These are phyloP conservation scores for Mycena floridula DNA, from an alignment of 768 basidiomycete genomes.

Conservation along the genomic window DNA sequence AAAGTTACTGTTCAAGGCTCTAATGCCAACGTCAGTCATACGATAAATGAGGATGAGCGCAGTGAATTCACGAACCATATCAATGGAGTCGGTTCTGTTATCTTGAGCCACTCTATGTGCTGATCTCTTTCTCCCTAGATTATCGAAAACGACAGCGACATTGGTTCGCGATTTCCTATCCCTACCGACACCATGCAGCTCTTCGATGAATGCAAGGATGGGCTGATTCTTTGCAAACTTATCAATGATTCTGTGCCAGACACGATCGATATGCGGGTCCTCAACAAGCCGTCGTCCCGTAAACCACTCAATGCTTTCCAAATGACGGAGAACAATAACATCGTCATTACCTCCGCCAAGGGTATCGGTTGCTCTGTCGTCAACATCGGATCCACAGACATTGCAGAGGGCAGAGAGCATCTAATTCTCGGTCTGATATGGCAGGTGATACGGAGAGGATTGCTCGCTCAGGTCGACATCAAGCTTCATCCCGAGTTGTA, in stretches of 20 bases:
- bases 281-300: slow-evolving; percentile 78
- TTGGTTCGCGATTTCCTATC: slow-evolving; percentile 79
- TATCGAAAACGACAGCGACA: slow-evolving; percentile 84
- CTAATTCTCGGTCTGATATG: slow-evolving; percentile 96
- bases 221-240: slow-evolving; percentile 94
- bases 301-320: slow-evolving; percentile 97
- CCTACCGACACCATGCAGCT: slow-evolving; percentile 97
- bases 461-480: slow-evolving; percentile 94
- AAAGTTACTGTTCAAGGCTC: slow-evolving; percentile 94
- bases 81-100: slow-evolving; percentile 64
- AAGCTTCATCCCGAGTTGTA: slow-evolving; percentile 97
- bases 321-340: slow-evolving; percentile 99
- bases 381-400: slow-evolving; percentile 92
- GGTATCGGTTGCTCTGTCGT: slow-evolving; percentile 98
- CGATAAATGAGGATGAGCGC: slow-evolving; percentile 95
- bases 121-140: slow-evolving; percentile 45
- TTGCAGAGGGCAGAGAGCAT: slow-evolving; percentile 92
- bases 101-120: neutral
- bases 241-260: slow-evolving; percentile 99
- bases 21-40: slow-evolving; percentile 93
- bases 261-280: slow-evolving; percentile 96
- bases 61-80: slow-evolving; percentile 98
- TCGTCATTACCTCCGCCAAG: slow-evolving; percentile 96
- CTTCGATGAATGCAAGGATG: slow-evolving; percentile 95
- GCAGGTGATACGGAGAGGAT: slow-evolving; percentile 94